phyloP scores from a whole-genome alignment of 1,284 basidiomycete species.

The Fomitopsis betulina region DNA sequence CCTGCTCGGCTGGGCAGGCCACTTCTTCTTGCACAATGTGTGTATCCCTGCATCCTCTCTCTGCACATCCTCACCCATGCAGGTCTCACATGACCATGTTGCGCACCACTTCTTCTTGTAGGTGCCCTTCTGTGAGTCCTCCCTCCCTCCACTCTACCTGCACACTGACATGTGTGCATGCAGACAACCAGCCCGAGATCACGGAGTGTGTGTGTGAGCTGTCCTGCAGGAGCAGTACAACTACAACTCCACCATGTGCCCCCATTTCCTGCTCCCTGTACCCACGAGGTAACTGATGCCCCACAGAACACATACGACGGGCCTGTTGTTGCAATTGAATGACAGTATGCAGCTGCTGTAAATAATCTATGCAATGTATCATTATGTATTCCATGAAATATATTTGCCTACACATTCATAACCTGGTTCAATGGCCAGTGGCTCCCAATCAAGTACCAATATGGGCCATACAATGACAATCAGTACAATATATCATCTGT shows the following conservation, averaged over 20 bases:
- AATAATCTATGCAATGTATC: too few relatives aligned
- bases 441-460: too few relatives aligned
- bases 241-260: constrained; percentile 41
- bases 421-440: too few relatives aligned
- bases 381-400: too few relatives aligned
- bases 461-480: too few relatives aligned
- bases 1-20: constrained; percentile 54
- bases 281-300: not conserved
- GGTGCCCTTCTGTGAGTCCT: constrained; percentile 31
- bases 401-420: too few relatives aligned
- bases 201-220: constrained; percentile 24
- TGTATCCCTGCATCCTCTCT: constrained; percentile 6
- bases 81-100: constrained; percentile 37
- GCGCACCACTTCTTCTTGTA: constrained; percentile 35
- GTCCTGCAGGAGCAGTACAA: constrained; percentile 33
- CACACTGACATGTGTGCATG: constrained; percentile 20
- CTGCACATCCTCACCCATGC: constrained; percentile 3
- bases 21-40: constrained; percentile 41
- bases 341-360: too few relatives aligned
- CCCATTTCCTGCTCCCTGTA: constrained; percentile 20
- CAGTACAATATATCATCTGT: too few relatives aligned
- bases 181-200: constrained; percentile 30
- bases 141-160: not conserved
- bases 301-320: constrained; percentile 29
- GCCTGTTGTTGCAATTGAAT: too few relatives aligned